These are phyloP conservation scores for Helotiales sp. DNA, from an alignment of 2,329 filamentous ascomycete genomes.

Conservation along the genomic window DNA sequence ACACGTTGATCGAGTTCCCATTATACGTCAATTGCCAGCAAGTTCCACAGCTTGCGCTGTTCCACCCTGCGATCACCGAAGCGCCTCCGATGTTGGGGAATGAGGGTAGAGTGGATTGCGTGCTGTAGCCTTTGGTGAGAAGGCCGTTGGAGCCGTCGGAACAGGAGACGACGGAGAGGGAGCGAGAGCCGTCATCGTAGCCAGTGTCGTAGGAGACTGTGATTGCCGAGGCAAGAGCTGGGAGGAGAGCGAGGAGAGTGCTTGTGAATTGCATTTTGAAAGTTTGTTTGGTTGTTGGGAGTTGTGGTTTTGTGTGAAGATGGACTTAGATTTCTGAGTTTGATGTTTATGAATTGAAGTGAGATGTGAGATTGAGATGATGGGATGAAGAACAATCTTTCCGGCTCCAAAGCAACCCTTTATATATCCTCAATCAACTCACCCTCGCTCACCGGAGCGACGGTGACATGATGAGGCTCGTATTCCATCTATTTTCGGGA, in stretches of 20 bases:
- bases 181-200: conserved; percentile 62
- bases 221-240: conserved; percentile 39
- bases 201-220: conserved; percentile 69
- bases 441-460: background rate
- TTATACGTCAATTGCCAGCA: conserved; percentile 58
- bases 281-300: background rate
- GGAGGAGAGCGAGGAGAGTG: conserved; percentile 40
- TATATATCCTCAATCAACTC: background rate
- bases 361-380: background rate
- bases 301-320: background rate
- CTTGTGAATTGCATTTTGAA: conserved; percentile 47
- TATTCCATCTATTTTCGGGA: conserved; percentile 1
- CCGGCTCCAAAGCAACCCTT: background rate
- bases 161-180: conserved; percentile 61
- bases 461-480: background rate
- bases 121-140: conserved; percentile 53
- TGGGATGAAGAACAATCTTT: background rate
- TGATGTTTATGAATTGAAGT: background rate
- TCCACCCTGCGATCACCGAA: conserved; percentile 54
- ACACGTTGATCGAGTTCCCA: conserved; percentile 51
- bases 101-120: conserved; percentile 48
- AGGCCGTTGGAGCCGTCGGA: conserved; percentile 69
- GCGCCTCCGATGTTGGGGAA: conserved; percentile 59
- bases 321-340: background rate
- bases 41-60: conserved; percentile 54